Percentiles rank a stretch among this genome's conserved stretches.
Evolutionary conservation across 176 grass and related monocot species (phyloP).

Genomic region (Musa schizocarpa): DNA sequence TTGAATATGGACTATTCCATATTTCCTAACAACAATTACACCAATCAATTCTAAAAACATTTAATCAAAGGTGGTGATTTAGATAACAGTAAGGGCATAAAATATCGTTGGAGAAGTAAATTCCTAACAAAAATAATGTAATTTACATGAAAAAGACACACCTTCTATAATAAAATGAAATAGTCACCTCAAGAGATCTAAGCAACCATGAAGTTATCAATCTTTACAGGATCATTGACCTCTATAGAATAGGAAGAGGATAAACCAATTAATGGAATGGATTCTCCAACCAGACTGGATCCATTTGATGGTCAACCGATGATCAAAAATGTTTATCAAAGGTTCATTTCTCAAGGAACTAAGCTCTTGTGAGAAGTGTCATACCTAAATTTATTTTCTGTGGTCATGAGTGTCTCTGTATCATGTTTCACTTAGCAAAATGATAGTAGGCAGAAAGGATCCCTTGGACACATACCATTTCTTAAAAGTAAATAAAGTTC

Average conservation of each 20-base stretch:
- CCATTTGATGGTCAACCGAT: not conserved
- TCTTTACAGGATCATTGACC: not conserved
- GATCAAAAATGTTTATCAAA: not conserved
- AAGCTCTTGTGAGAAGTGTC: not conserved
- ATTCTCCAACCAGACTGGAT: too few species aligned
- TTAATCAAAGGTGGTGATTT: not conserved
- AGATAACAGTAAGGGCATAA: not conserved
- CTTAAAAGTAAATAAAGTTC: too few species aligned
- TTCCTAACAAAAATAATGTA: not conserved
- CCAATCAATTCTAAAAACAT: not conserved
- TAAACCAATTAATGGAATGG: not conserved
- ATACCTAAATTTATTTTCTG: not conserved
- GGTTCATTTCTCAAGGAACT: too few species aligned
- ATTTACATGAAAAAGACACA: not conserved
- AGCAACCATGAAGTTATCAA: too few species aligned
- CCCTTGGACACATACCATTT: too few species aligned
- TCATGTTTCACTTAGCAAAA: not conserved
- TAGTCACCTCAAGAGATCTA: not conserved
- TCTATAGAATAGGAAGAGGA: not conserved
- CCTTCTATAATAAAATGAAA: not conserved
- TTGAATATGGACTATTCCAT: conserved; percentile 89
- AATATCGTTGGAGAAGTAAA: not conserved
- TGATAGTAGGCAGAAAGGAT: not conserved
- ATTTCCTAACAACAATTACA: conserved; percentile 60
- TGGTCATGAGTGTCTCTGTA: not conserved